Percentiles rank a stretch among this genome's conserved stretches.
Conservation (phyloP, 2,329 filamentous ascomycete genomes). For the Colletotrichum filicis region DNA sequence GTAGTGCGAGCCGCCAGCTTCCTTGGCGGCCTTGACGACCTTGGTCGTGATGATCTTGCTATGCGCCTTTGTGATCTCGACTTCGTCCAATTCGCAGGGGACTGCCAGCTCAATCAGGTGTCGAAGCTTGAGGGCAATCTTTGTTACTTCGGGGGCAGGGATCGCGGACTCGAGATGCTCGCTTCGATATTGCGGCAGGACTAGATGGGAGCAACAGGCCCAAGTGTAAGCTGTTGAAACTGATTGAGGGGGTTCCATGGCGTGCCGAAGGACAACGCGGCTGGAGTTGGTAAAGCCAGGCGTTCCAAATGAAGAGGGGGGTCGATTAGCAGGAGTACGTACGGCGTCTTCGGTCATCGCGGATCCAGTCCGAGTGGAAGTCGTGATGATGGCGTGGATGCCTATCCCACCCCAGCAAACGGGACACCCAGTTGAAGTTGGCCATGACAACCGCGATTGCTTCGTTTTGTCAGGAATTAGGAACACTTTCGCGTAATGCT, state of each 20-base stretch:
- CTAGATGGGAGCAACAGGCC: conserved; percentile 48
- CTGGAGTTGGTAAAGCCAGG: too few species aligned
- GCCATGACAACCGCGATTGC: conserved; percentile 36
- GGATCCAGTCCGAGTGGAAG: conserved; percentile 47
- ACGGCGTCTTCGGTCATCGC: conserved; percentile 58
- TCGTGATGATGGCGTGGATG: conserved; percentile 44
- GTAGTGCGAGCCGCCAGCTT: conserved; percentile 82
- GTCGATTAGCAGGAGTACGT: conserved; percentile 36
- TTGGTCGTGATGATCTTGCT: conserved; percentile 84
- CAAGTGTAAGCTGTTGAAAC: conserved; percentile 21
- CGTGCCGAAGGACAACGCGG: background rate
- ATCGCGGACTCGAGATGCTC: conserved; percentile 73
- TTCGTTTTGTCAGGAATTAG: background rate
- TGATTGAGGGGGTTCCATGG: background rate
- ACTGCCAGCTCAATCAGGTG: conserved; percentile 91
- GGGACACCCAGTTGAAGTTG: conserved; percentile 43
- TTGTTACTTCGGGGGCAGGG: conserved; percentile 84
- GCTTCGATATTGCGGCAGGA: conserved; percentile 73
- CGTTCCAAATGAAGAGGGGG: too few species aligned
- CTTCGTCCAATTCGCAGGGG: conserved; percentile 87
- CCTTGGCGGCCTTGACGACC: conserved; percentile 83
- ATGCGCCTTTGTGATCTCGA: conserved; percentile 80
- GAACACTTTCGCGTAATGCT: background rate
- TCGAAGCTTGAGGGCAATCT: conserved; percentile 88
- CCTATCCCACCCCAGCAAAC: conserved; percentile 48